Evolutionary conservation across 1,139 yeast species (phyloP).

Genomic region (Yamadazyma friedrichii): DNA sequence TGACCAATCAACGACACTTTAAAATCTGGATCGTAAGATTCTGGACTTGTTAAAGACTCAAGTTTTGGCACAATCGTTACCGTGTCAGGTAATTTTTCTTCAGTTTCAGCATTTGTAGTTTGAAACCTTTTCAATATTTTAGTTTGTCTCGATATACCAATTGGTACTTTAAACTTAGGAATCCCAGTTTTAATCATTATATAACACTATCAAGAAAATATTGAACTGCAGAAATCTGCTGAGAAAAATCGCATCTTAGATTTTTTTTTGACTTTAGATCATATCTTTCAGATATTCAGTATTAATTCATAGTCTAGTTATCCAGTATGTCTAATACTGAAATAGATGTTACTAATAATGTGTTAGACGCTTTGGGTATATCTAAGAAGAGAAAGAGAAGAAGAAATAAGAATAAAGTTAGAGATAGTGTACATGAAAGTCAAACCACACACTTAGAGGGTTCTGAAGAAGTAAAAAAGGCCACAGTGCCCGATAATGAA

Average conservation of each 20-base stretch:
- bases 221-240: not conserved
- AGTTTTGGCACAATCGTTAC: conserved; percentile 38
- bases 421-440: not conserved
- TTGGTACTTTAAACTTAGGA: not conserved
- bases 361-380: conserved; percentile 7
- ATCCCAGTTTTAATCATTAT: not conserved
- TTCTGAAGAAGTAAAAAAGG: no score
- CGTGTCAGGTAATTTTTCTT: conserved; percentile 13
- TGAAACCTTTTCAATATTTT: conserved; percentile 1
- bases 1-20: conserved; percentile 43
- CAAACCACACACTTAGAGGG: no score
- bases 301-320: no score
- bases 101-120: not conserved
- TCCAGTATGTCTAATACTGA: conserved; percentile 4
- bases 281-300: not conserved
- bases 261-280: not conserved
- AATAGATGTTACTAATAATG: conserved; percentile 4
- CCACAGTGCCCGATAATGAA: no score
- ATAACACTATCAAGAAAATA: not conserved
- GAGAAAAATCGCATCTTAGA: conserved; percentile 5
- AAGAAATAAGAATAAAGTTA: conserved; percentile 16
- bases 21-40: conserved; percentile 30
- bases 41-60: conserved; percentile 23
- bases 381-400: conserved; percentile 22
- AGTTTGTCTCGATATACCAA: not conserved